A percentile compares a stretch with the other conserved stretches of the same genome.
phyloP scores from a whole-genome alignment of 192 early-diverging fungal genomes.

The Phycomyces blakesleeanus region DNA sequence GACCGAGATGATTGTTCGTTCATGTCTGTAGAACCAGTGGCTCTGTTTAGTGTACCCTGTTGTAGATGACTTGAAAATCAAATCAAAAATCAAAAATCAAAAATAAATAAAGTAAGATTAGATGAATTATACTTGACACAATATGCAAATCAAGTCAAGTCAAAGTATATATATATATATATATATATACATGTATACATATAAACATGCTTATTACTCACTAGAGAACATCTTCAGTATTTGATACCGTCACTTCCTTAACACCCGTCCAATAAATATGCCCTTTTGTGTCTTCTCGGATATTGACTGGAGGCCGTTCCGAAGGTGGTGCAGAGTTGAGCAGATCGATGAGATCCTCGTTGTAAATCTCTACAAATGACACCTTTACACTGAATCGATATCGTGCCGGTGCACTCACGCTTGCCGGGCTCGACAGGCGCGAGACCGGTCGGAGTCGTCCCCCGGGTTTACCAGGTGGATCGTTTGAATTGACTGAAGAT shows the following conservation, averaged over 20 bases:
- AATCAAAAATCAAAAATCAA: conserved; percentile 4
- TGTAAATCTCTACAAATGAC: conserved; percentile 95
- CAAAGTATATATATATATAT: too few relatives aligned
- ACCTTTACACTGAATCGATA: conserved; percentile 54
- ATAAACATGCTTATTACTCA: conserved; percentile 29
- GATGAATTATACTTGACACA: neutral
- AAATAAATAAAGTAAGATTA: neutral
- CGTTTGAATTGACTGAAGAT: conserved; percentile 1
- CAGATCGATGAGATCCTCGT: conserved; percentile 94
- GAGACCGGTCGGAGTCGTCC: conserved; percentile 5
- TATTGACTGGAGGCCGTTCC: conserved; percentile 58
- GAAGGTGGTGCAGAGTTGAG: conserved; percentile 59
- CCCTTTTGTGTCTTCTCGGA: conserved; percentile 85
- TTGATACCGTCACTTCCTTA: conserved; percentile 66
- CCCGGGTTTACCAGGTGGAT: neutral
- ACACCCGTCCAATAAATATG: conserved; percentile 86
- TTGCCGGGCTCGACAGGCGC: conserved; percentile 3
- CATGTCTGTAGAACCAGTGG: conserved; percentile 96
- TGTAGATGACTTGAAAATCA: conserved; percentile 43
- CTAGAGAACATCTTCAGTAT: conserved; percentile 72
- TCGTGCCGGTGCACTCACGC: neutral
- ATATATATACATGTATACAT: too few relatives aligned
- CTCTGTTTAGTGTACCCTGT: conserved; percentile 72
- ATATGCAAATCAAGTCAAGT: too few relatives aligned
- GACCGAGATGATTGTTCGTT: conserved; percentile 92